Evolutionary conservation across 2,329 filamentous ascomycete species (phyloP), one percentile per base, ranked within the genome.

Genomic region (Colletotrichum melonis): DNA sequence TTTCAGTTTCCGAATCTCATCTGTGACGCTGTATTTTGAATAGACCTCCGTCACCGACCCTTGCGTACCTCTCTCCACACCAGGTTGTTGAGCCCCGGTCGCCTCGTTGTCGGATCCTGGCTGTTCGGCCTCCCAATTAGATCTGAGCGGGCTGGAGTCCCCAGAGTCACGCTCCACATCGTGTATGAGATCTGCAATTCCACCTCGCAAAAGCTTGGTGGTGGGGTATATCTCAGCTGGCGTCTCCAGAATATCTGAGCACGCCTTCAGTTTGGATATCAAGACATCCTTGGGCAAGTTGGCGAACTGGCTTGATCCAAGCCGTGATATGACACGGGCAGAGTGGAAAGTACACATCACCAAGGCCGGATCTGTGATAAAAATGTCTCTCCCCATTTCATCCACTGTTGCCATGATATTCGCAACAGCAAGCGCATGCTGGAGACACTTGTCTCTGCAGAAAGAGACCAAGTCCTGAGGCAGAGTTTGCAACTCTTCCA

Each of bases 311-410:
- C 67, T 30, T 1, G 63, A 58, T 0, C 67, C 72, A 9, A 74
- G 72, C 4, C 67, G 56, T 3, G 67, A 67, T 12, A 74, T 71
- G 38, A 74, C 63, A 14, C 67, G 67, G 28, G 72, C 72, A 2
- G 72, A 74, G 12, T 74, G 72, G 4, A 74, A 74, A 22, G 67
- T 68, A 14, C 72, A 74, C 72, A 74, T 74, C 4, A 63, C 72
- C 1, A 74, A 56, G 5, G 67, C 57, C 3, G 72, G 72, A 12
- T 74, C 72, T 2, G 67, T 66, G 57, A 74, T 67, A 22, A 72
- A 68, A 6, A 74, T 74, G 28, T 74, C 72, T 1, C 42, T 66
- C 0, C 67, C 72, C 56, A 66, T 70, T 16, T 63, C 49, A 3
- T 7, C 55, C 2, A 70, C 67, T 3, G 63, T 71, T 5, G 24